Evolutionary conservation across 2,329 filamentous ascomycete species (phyloP).

Genomic region (Boeremia lycopersici): DNA sequence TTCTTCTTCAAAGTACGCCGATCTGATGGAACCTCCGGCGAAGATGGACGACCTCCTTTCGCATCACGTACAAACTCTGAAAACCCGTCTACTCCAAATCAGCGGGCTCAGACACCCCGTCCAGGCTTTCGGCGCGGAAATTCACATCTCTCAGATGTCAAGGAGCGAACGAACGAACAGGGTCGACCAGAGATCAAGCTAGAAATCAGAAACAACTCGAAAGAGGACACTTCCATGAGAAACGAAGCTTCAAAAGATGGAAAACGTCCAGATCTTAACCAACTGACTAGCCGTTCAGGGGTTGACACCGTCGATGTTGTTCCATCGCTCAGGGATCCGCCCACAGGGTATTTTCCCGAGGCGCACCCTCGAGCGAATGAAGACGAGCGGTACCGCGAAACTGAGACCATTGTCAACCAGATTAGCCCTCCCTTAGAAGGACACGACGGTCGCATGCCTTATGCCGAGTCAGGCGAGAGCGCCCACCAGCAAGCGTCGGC

Average conservation of each 20-base stretch:
- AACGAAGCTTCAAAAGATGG: not conserved
- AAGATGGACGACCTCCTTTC: constrained; percentile 34
- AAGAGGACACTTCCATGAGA: not conserved
- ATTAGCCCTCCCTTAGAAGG: constrained; percentile 12
- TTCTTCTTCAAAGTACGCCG: constrained; percentile 47
- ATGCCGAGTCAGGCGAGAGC: constrained; percentile 33
- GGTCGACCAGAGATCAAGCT: constrained; percentile 10
- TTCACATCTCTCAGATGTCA: constrained; percentile 36
- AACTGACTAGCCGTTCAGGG: constrained; percentile 26
- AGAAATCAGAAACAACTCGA: constrained; percentile 1
- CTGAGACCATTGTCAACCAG: constrained; percentile 21
- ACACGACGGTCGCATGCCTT: constrained; percentile 7
- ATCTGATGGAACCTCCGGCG: constrained; percentile 24
- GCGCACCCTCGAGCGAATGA: constrained; percentile 29
- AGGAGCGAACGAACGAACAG: constrained; percentile 25
- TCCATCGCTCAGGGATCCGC: constrained; percentile 38
- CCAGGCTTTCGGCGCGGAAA: constrained; percentile 37
- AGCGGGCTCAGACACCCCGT: constrained; percentile 22
- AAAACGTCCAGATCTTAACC: constrained; percentile 4
- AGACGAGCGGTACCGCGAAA: constrained; percentile 34
- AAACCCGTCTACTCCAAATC: constrained; percentile 15
- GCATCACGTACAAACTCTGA: constrained; percentile 35
- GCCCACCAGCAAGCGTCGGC: constrained; percentile 29
- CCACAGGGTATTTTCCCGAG: constrained; percentile 37
- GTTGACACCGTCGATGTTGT: constrained; percentile 25